A percentile compares a stretch with the other conserved stretches of the same genome.
Evolutionary conservation across 805 yeast genomes (phyloP).

Genomic region (Kluyveromyces wickerhamii): DNA sequence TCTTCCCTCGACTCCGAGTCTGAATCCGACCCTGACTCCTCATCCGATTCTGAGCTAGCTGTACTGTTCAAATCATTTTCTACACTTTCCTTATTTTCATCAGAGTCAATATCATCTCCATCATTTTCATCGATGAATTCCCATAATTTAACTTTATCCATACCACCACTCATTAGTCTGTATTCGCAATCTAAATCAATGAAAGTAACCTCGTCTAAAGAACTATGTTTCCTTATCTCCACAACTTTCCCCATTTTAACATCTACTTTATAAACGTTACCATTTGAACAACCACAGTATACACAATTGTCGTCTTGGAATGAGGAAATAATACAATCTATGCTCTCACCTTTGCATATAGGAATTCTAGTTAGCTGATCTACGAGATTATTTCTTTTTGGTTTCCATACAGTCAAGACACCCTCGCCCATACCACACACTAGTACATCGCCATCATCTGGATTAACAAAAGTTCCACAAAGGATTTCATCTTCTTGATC

Average conservation of each 20-base stretch:
- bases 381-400: conserved; percentile 52
- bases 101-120: conserved; percentile 14
- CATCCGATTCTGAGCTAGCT: conserved; percentile 3
- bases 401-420: conserved; percentile 78
- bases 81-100: conserved; percentile 11
- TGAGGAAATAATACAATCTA: conserved; percentile 58
- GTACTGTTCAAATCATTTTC: conserved; percentile 9
- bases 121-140: conserved; percentile 31
- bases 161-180: conserved; percentile 72
- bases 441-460: conserved; percentile 51
- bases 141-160: conserved; percentile 81
- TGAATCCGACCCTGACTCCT: conserved; percentile 11
- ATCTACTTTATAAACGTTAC: conserved; percentile 60
- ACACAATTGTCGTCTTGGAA: conserved; percentile 41
- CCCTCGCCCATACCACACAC: conserved; percentile 92
- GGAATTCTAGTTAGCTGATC: conserved; percentile 79
- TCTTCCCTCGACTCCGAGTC: conserved; percentile 15
- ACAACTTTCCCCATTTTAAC: conserved; percentile 53
- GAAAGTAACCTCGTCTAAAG: conserved; percentile 63
- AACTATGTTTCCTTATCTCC: conserved; percentile 60
- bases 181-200: conserved; percentile 78
- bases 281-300: conserved; percentile 79
- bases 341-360: conserved; percentile 58
- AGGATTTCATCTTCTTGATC: conserved; percentile 93
- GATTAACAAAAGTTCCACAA: conserved; percentile 61